Evolutionary conservation across 768 basidiomycete genomes (phyloP).

Genomic region (Russula sp.): DNA sequence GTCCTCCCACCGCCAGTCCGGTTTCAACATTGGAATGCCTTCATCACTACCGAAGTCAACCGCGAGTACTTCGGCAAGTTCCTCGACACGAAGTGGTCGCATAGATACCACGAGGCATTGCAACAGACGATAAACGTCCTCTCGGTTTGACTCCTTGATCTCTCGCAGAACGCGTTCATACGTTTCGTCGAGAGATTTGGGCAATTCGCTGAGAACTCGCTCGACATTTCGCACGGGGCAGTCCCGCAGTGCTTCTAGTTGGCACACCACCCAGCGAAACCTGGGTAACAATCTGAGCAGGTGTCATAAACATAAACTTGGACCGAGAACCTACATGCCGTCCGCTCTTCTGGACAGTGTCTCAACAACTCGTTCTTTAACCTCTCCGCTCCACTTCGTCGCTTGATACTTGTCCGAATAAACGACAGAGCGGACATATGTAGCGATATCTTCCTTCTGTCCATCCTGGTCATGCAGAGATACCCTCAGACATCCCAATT

Average conservation of each 20-base stretch:
- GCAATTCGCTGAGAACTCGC: neutral
- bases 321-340: too few relatives aligned
- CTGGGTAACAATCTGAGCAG: too few relatives aligned
- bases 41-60: neutral
- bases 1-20: neutral
- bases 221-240: too few relatives aligned
- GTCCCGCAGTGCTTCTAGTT: too few relatives aligned
- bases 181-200: neutral
- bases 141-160: neutral
- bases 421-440: neutral
- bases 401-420: constrained; percentile 28
- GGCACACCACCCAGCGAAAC: too few relatives aligned
- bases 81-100: neutral
- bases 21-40: neutral
- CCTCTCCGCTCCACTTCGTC: neutral
- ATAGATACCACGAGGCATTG: neutral
- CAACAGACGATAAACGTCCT: neutral
- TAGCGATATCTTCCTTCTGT: neutral
- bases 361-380: neutral
- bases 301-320: too few relatives aligned
- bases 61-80: neutral
- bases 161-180: too few relatives aligned
- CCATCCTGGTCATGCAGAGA: neutral
- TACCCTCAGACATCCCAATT: neutral
- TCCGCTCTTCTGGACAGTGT: neutral